Conservation (phyloP, 805 yeast species). For the Jamesozyma hellenica region DNA sequence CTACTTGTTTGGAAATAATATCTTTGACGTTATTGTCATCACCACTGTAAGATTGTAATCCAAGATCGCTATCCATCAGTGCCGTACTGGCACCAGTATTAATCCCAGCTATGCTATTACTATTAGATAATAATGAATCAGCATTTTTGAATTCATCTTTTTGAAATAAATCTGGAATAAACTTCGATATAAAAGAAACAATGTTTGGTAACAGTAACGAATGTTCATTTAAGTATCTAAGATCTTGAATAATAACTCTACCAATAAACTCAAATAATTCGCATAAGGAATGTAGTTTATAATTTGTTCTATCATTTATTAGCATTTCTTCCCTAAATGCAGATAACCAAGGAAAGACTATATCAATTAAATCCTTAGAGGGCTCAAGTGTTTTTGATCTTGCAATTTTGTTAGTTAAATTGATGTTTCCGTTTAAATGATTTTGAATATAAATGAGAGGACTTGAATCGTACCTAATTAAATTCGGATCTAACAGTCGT, state of each 20-base stretch:
- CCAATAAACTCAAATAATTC: constrained; percentile 28
- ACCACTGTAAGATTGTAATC: neutral
- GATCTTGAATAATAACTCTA: constrained; percentile 23
- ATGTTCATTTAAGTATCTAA: constrained; percentile 20
- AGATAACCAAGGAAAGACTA: constrained; percentile 28
- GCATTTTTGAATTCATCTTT: constrained; percentile 14
- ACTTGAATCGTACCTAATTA: constrained; percentile 9
- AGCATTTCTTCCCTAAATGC: constrained; percentile 21
- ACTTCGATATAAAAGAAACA: constrained; percentile 19
- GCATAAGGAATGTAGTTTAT: constrained; percentile 24
- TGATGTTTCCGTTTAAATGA: constrained; percentile 4
- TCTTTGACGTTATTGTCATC: neutral
- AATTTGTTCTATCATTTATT: constrained; percentile 24
- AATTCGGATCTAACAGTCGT: constrained; percentile 15
- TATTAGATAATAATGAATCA: neutral
- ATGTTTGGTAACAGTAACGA: constrained; percentile 21
- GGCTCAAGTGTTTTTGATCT: constrained; percentile 20
- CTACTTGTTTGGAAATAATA: constrained; percentile 5
- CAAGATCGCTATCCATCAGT: neutral
- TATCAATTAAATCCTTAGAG: constrained; percentile 13
- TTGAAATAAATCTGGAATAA: constrained; percentile 23
- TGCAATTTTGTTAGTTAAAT: constrained; percentile 7
- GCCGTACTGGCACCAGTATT: neutral
- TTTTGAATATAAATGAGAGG: constrained; percentile 5
- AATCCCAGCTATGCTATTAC: constrained; percentile 1